Evolutionary conservation across 495 filamentous ascomycete genomes (phyloP).

Genomic region (Terfezia boudieri): DNA sequence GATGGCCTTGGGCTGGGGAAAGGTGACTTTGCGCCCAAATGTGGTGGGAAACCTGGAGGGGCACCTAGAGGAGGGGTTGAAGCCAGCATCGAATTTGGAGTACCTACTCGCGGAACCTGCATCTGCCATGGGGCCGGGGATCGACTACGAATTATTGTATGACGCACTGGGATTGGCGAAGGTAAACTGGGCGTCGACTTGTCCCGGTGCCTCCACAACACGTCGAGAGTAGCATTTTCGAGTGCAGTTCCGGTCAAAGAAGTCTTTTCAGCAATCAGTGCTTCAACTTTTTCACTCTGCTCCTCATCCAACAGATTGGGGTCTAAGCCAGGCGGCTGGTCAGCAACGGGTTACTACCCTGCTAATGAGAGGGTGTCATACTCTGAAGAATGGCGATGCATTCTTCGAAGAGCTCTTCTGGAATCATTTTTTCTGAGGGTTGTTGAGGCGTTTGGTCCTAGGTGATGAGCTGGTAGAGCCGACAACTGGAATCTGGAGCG

Average conservation of each 20-base stretch:
- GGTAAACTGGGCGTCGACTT: conserved; percentile 47
- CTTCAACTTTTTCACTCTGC: conserved; percentile 78
- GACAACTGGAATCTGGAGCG: too few species aligned
- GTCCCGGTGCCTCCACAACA: conserved; percentile 77
- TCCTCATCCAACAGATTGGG: conserved; percentile 73
- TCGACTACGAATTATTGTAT: conserved; percentile 68
- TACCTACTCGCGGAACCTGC: conserved; percentile 57
- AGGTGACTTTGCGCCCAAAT: conserved; percentile 55
- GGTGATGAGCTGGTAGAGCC: not conserved
- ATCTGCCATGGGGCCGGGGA: conserved; percentile 89
- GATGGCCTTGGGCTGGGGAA: conserved; percentile 90
- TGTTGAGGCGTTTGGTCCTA: not conserved
- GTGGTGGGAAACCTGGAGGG: conserved; percentile 54
- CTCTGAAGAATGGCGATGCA: conserved; percentile 66
- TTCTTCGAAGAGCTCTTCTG: conserved; percentile 76
- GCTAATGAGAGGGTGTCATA: conserved; percentile 12
- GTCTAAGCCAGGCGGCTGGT: conserved; percentile 25
- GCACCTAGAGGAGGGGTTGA: conserved; percentile 57
- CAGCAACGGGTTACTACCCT: not conserved
- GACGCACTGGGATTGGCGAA: conserved; percentile 58
- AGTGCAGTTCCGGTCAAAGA: conserved; percentile 51
- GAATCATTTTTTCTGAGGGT: conserved; percentile 40
- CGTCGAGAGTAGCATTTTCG: conserved; percentile 78
- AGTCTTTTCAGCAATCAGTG: conserved; percentile 59
- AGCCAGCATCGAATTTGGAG: conserved; percentile 53